phyloP scores from a whole-genome alignment of 305 asterid genomes.

The Withania somnifera region DNA sequence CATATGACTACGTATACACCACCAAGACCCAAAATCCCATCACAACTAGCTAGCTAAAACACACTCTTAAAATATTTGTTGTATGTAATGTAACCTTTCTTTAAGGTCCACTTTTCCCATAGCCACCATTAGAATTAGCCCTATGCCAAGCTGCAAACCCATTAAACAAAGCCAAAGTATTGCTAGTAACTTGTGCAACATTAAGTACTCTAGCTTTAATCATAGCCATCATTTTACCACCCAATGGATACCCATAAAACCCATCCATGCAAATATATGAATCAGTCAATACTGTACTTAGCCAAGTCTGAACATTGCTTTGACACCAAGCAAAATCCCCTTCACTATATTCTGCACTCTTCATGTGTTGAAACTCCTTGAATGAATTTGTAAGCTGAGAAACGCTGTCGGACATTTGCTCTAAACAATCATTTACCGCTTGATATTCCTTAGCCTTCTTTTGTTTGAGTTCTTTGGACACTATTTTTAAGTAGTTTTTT shows the following conservation, averaged over 20 bases:
- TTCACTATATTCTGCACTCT: slow-evolving; percentile 12
- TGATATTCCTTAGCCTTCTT: slow-evolving; percentile 20
- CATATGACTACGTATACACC: neutral
- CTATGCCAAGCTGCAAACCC: slow-evolving; percentile 41
- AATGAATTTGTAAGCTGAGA: slow-evolving; percentile 37
- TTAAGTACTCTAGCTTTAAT: slow-evolving; percentile 41
- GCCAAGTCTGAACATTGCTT: slow-evolving; percentile 54
- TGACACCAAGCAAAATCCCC: slow-evolving; percentile 47
- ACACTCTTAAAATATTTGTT: slow-evolving; percentile 5
- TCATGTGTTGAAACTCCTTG: slow-evolving; percentile 28
- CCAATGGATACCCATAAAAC: slow-evolving; percentile 33
- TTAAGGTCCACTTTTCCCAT: slow-evolving; percentile 8
- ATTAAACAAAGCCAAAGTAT: slow-evolving; percentile 41
- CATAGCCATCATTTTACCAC: slow-evolving; percentile 35
- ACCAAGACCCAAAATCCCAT: neutral
- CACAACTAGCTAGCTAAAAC: neutral
- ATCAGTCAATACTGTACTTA: slow-evolving; percentile 55
- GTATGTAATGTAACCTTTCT: neutral
- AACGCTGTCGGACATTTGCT: slow-evolving; percentile 51
- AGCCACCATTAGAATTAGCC: slow-evolving; percentile 5
- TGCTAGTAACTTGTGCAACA: slow-evolving; percentile 46
- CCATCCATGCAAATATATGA: slow-evolving; percentile 42
- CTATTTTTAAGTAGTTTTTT: slow-evolving; percentile 23
- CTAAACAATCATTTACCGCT: slow-evolving; percentile 36
- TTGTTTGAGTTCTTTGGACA: slow-evolving; percentile 20